phyloP scores from a whole-genome alignment of 345 rosid genomes.

The thale cress (Arabidopsis thaliana) region TAIR10.1 NC_003074.8:20310001-20310500 shows the following conservation, averaged over 20 bases:
- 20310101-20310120: too few species aligned
- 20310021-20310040: too few species aligned
- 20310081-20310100: too few species aligned
- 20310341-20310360: neutral
- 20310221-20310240: neutral
- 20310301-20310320: neutral
- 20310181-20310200: neutral
- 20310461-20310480: conserved; percentile 38
- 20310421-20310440: neutral
- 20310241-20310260: neutral
- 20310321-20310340: conserved; percentile 2
- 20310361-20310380: too few species aligned
- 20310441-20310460: conserved; percentile 48
- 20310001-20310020: too few species aligned
- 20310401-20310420: conserved; percentile 12
- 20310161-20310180: neutral
- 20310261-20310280: neutral
- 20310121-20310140: too few species aligned
- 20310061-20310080: too few species aligned
- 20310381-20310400: neutral
- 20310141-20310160: too few species aligned
- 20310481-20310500: conserved; percentile 40
- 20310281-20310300: neutral
- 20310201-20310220: too few species aligned
- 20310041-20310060: too few species aligned